Percentiles rank a stretch among this genome's conserved stretches.
Evolutionary conservation across 495 filamentous ascomycete genomes (phyloP).

Genomic region (Penicillium verhagenii): DNA sequence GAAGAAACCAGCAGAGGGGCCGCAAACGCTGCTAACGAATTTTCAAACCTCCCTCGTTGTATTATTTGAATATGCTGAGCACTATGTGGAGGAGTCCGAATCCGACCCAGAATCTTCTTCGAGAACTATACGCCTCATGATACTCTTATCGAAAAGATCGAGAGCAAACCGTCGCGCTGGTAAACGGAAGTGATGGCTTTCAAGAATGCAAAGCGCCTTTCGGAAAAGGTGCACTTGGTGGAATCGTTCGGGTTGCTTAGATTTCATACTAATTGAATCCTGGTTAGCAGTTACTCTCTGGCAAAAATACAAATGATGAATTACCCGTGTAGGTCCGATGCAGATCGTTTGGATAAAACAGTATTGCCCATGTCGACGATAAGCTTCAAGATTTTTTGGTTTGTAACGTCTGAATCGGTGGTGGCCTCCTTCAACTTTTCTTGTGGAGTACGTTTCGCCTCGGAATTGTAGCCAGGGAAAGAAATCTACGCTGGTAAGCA

Average conservation of each 20-base stretch:
- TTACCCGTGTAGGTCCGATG: constrained; percentile 66
- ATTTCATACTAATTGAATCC: constrained; percentile 54
- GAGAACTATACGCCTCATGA: constrained; percentile 76
- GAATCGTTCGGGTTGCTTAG: constrained; percentile 67
- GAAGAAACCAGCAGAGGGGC: not conserved
- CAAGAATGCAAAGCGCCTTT: constrained; percentile 80
- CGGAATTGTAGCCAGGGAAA: constrained; percentile 35
- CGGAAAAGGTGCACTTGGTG: constrained; percentile 73
- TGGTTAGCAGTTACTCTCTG: constrained; percentile 9
- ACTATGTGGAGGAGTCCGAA: constrained; percentile 33
- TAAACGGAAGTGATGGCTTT: constrained; percentile 85
- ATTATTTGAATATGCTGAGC: constrained; percentile 16
- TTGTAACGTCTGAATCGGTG: constrained; percentile 62
- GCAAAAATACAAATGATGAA: not conserved
- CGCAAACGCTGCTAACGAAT: not conserved
- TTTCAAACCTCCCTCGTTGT: not conserved
- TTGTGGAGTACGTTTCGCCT: constrained; percentile 39
- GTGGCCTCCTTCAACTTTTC: constrained; percentile 46
- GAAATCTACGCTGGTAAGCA: constrained; percentile 30
- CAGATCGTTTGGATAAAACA: constrained; percentile 75
- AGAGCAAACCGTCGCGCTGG: constrained; percentile 82
- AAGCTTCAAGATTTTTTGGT: constrained; percentile 73
- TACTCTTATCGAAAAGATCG: constrained; percentile 87
- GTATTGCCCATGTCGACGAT: constrained; percentile 86
- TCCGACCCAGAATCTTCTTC: constrained; percentile 58